These are phyloP conservation scores for Chytridiales sp. DNA, from an alignment of 371 early-diverging fungal genomes.

Conservation along the genomic window DNA sequence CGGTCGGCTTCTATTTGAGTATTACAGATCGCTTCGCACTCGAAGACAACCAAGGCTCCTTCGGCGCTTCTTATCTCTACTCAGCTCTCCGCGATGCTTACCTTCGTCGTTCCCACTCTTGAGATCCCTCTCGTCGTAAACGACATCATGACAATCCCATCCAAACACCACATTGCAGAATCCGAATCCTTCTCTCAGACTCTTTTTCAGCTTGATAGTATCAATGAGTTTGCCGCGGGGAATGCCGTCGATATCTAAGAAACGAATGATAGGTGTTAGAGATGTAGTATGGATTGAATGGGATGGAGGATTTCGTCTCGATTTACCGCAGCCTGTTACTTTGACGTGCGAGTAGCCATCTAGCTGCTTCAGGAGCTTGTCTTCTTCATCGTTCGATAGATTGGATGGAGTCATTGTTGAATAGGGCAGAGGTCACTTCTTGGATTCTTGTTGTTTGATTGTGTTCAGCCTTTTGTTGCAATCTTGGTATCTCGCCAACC, in stretches of 20 bases:
- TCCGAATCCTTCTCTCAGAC: slow-evolving; percentile 69
- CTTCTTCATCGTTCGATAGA: background rate
- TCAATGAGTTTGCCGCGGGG: slow-evolving; percentile 73
- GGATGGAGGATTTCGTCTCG: no score
- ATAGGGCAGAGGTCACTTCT: no score
- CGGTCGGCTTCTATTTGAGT: no score
- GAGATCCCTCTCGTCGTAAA: slow-evolving; percentile 32
- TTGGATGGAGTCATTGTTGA: no score
- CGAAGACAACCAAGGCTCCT: background rate
- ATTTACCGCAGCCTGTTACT: slow-evolving; percentile 25
- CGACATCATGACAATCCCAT: slow-evolving; percentile 68
- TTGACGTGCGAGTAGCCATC: slow-evolving; percentile 15
- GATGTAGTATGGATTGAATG: no score
- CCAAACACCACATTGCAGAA: slow-evolving; percentile 84
- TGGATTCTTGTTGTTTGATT: no score
- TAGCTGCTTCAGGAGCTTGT: background rate
- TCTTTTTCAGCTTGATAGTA: slow-evolving; percentile 65
- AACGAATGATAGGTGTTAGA: no score
- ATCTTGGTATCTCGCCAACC: no score
- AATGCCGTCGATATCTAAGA: slow-evolving; percentile 70
- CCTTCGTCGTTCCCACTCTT: slow-evolving; percentile 17
- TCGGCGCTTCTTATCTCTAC: background rate
- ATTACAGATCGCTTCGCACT: background rate
- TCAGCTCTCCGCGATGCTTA: slow-evolving; percentile 9
- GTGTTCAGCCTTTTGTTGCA: no score